Base-by-base conservation (phyloP, 495 filamentous ascomycete species). In the Amphirosellinia nigrospora region DNA sequence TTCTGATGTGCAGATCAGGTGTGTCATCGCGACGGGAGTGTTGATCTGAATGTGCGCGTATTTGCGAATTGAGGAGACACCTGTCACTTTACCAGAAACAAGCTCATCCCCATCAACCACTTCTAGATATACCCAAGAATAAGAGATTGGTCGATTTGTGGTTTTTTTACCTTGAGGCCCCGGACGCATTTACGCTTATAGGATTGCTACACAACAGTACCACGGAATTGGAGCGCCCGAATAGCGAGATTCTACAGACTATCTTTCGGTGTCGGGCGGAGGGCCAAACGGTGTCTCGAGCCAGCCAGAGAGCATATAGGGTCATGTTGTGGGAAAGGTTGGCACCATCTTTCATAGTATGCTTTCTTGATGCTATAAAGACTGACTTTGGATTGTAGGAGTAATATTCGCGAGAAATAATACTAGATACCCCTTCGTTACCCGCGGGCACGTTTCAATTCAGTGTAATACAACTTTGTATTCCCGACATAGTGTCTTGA, bases 1-100 rank as follows among this genome's bases (percentile, higher is more conserved):
- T 5, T 69, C 55, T 1, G 83, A 84, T 21, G 77, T 82, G 9
- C 84, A 87, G 68, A 86, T 89, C 48, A 81, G 87, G 56, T 89
- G 88, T 69, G 87, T 90, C 53, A 85, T 90, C 67, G 88, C 88
- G 15, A 90, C 88, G 19, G 88, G 13, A 87, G 87, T 70, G 88
- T 89, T 55, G 88, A 90, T 73, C 77, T 86, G 76, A 89, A 86
- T 50, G 84, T 90, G 66, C 79, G 87, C 69, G 84, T 90, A 60
- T 90, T 89, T 79, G 87, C 88, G 55, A 85, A 86, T 71, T 86
- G 72, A 80, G 32, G 48, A 45, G 43, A 38, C 21, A 30, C 41
- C 66, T 52, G 26, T 59, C 30, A 38, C 41, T 19, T 43, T 30
- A 11, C 1, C 41, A 34, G 10, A 16, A 64, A 21, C n/a, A 39